Percentiles rank a stretch among this genome's conserved stretches.
Evolutionary conservation across 2,329 filamentous ascomycete genomes (phyloP).

Genomic region (Curvularia lunata): DNA sequence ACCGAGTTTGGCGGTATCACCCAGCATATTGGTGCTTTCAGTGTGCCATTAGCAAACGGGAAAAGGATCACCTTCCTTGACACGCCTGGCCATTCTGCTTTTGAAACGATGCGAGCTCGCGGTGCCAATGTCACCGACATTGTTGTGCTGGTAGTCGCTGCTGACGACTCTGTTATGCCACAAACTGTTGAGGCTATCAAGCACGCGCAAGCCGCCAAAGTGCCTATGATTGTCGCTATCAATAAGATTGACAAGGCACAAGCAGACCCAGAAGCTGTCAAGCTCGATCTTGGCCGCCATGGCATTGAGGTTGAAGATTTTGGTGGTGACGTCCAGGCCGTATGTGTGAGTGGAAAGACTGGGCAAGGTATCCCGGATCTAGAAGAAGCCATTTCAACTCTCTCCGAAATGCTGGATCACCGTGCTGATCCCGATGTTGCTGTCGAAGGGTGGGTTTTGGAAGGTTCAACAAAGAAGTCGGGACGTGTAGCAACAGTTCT

Average conservation of each 20-base stretch:
- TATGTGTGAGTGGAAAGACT: slow-evolving; percentile 91
- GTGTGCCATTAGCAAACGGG: slow-evolving; percentile 79
- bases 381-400: slow-evolving; percentile 85
- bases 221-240: slow-evolving; percentile 96
- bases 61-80: slow-evolving; percentile 96
- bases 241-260: slow-evolving; percentile 95
- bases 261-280: slow-evolving; percentile 80
- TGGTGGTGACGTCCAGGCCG: slow-evolving; percentile 91
- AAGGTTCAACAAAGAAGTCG: slow-evolving; percentile 83
- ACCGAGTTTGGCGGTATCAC: slow-evolving; percentile 96
- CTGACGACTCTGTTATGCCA: slow-evolving; percentile 96
- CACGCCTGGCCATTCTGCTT: slow-evolving; percentile 94
- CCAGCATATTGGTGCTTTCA: slow-evolving; percentile 97
- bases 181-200: slow-evolving; percentile 96
- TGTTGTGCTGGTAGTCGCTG: slow-evolving; percentile 92
- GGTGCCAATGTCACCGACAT: slow-evolving; percentile 97
- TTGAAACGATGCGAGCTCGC: slow-evolving; percentile 92
- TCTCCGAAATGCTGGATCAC: slow-evolving; percentile 90
- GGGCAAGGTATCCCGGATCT: slow-evolving; percentile 89
- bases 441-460: slow-evolving; percentile 92
- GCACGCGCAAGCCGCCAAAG: slow-evolving; percentile 83
- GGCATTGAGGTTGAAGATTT: slow-evolving; percentile 93
- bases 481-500: slow-evolving; percentile 89
- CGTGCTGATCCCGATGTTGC: slow-evolving; percentile 77
- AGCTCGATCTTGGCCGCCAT: slow-evolving; percentile 81